Evolutionary conservation across 352 stramenopile genomes (phyloP).

Genomic region (Globisporangium polare): DNA sequence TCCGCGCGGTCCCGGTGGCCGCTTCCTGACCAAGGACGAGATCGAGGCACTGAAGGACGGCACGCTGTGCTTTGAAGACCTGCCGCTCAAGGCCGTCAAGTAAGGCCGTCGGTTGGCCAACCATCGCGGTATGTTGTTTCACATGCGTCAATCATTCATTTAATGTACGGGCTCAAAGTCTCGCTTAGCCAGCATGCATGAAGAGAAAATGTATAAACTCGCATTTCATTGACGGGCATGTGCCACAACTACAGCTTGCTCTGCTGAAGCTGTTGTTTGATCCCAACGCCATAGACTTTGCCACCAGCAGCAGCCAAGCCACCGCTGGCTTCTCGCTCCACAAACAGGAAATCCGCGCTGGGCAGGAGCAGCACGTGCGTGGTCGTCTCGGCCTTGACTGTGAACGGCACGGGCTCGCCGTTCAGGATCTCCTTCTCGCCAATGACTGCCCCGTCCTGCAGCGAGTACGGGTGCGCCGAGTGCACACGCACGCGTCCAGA

Average conservation of each 20-base stretch:
- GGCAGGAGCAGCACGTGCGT: conserved; percentile 69
- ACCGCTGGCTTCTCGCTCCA: conserved; percentile 31
- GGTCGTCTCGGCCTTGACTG: conserved; percentile 36
- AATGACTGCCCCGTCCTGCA: conserved; percentile 53
- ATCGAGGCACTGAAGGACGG: conserved; percentile 71
- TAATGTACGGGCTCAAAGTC: neutral
- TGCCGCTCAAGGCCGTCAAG: conserved; percentile 33
- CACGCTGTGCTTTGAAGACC: conserved; percentile 59
- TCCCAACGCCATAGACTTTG: conserved; percentile 1
- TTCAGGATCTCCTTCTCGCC: conserved; percentile 63
- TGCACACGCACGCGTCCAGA: conserved; percentile 58
- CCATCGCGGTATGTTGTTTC: neutral
- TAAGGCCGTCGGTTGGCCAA: neutral
- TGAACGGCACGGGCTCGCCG: conserved; percentile 74
- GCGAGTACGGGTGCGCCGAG: conserved; percentile 57
- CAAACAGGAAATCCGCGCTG: conserved; percentile 50
- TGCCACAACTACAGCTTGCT: conserved; percentile 10
- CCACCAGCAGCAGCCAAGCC: neutral
- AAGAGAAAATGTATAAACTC: neutral
- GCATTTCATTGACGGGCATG: neutral
- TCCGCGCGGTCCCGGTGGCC: conserved; percentile 72
- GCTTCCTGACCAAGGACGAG: conserved; percentile 81
- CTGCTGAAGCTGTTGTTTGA: neutral
- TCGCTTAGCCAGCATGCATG: neutral
- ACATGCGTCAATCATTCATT: neutral